These are phyloP conservation scores for Capsella bursapastoris DNA, from an alignment of 345 rosid species.

Conservation along the genomic window DNA sequence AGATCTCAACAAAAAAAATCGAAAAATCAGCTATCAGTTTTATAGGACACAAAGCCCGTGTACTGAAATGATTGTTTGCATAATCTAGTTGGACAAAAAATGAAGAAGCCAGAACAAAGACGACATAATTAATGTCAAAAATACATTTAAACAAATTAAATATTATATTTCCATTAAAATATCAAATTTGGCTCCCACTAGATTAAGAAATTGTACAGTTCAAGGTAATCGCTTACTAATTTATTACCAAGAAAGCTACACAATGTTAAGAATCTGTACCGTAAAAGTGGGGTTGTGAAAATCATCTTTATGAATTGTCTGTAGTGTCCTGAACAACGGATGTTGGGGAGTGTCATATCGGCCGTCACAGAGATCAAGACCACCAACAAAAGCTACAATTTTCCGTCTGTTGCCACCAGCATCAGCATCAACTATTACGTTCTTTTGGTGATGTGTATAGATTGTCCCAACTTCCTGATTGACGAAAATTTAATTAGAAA, in stretches of 20 bases:
- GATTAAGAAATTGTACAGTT: background rate
- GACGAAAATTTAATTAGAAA: constrained; percentile 2
- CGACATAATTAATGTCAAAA: background rate
- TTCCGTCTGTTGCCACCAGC: constrained; percentile 66
- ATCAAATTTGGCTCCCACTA: background rate
- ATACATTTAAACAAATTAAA: constrained; percentile 1
- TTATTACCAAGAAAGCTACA: constrained; percentile 16
- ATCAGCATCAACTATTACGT: constrained; percentile 75
- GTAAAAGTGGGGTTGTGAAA: constrained; percentile 57
- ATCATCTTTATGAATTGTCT: constrained; percentile 64
- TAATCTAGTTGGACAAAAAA: background rate
- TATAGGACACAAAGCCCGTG: constrained; percentile 2
- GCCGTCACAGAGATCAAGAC: constrained; percentile 73
- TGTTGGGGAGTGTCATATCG: constrained; percentile 73
- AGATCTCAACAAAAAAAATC: background rate
- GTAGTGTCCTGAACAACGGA: constrained; percentile 59
- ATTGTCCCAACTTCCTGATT: constrained; percentile 75
- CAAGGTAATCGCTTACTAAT: constrained; percentile 19
- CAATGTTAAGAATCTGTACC: constrained; percentile 50
- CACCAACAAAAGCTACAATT: constrained; percentile 73
- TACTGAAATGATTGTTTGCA: background rate
- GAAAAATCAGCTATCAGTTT: background rate
- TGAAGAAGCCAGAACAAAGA: background rate
- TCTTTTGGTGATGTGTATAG: constrained; percentile 81
- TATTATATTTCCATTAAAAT: background rate